Base-by-base conservation (phyloP, 257 asterid genomes). In the Capsicum chinense region DNA sequence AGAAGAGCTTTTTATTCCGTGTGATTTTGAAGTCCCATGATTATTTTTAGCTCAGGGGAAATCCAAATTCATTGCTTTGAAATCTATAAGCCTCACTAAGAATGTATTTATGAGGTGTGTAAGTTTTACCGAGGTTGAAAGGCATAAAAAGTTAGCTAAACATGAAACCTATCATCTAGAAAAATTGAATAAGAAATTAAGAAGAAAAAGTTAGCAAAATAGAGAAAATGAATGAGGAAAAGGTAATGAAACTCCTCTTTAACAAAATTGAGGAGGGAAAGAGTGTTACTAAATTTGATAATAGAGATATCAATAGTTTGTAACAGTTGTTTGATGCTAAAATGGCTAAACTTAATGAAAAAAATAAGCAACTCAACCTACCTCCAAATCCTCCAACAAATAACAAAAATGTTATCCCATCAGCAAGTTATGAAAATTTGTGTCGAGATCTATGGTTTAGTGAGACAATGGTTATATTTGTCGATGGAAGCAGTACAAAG, bases 1-100 rank as follows among this genome's bases (percentile, higher is more conserved):
- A 15, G 6, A 82, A 1, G 93, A 91, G 87, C 59, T 91, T 47
- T 89, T 91, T 9, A 47, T 87, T 76, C 42, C 89, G 76, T 91
- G 92, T 37, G 91, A 83, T 4, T 66, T 85, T 44, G 88, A 87
- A 73, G 56, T 89, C 81, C 37, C 17, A 78, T 89, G 37, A 60
- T 89, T 50, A 67, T 91, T 58, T 83, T 67, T 33, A 84, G 82
- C 56, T 88, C 82, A 10, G 39, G 67, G 0, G 88, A 84, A 57
- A 88, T 84, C 19, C 42, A 26, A 56, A 35, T 6, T 87, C 0
- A 87, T 85, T 11, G n/a, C 82, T 56, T 89, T 91, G 92, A 89
- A 90, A 79, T 82, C 88, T 26, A 80, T 73, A 21, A 88, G 85
- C 0, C 26, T 12, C 83, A 87, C 79, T 47, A 79, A 58, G 86